Percentiles rank a stretch among this genome's conserved stretches.
phyloP scores from a whole-genome alignment of 495 filamentous ascomycete genomes.

The Penicillium verhagenii region DNA sequence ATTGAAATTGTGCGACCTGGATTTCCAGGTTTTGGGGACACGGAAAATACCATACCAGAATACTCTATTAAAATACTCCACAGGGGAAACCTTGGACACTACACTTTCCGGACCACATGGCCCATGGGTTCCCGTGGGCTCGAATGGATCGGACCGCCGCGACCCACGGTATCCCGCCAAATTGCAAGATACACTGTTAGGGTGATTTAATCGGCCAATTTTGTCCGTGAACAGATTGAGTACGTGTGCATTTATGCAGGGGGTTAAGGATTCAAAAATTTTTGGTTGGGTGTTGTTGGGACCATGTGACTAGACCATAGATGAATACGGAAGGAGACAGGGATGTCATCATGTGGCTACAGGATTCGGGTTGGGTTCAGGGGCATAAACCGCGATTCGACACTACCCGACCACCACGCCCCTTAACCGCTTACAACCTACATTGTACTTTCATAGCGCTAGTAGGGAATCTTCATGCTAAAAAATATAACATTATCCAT shows the following conservation, averaged over 20 bases:
- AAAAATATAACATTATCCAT: too few species aligned
- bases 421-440: background rate
- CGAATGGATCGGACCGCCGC: slow-evolving; percentile 17
- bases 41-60: too few species aligned
- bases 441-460: background rate
- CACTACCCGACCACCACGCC: background rate
- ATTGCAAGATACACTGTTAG: too few species aligned
- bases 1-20: background rate
- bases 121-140: slow-evolving; percentile 1
- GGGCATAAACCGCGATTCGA: too few species aligned
- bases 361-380: background rate
- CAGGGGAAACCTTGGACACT: background rate
- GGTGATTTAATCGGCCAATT: too few species aligned
- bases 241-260: background rate
- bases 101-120: slow-evolving; percentile 8
- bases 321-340: background rate
- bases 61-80: too few species aligned
- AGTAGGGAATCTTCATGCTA: too few species aligned
- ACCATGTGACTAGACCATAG: background rate
- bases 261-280: too few species aligned
- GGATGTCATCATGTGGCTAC: background rate
- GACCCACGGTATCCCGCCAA: slow-evolving; percentile 6
- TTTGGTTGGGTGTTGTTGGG: too few species aligned
- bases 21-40: background rate
- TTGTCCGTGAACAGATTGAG: too few species aligned